Evolutionary conservation across 495 filamentous ascomycete species (phyloP).

Genomic region (Aspergillus indologenus): DNA sequence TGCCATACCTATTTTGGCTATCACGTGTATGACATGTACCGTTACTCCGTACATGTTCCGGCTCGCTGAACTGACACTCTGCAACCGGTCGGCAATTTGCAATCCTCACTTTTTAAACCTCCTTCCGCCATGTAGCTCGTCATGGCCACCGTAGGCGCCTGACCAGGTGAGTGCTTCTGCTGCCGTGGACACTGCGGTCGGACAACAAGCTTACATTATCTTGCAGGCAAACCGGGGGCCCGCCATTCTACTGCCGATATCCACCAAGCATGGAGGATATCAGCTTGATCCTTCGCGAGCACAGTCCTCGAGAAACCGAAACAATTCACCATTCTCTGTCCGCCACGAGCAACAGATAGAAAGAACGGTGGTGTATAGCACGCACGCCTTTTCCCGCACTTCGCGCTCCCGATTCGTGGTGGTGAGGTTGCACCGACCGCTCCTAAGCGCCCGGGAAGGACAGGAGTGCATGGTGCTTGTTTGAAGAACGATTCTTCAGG

Average conservation of each 20-base stretch:
- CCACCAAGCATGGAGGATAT: not conserved
- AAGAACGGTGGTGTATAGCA: not conserved
- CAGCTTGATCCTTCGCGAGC: not conserved
- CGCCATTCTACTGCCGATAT: not conserved
- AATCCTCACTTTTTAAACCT: too few relatives aligned
- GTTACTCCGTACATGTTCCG: too few relatives aligned
- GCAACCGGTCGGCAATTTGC: too few relatives aligned
- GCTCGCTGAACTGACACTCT: too few relatives aligned
- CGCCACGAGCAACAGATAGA: not conserved
- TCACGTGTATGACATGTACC: too few relatives aligned
- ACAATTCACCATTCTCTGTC: not conserved
- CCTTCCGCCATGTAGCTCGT: too few relatives aligned
- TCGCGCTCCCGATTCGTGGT: not conserved
- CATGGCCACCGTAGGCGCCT: too few relatives aligned
- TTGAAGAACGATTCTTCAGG: not conserved
- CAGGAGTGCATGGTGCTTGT: not conserved
- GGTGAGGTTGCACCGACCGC: not conserved
- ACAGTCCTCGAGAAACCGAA: not conserved
- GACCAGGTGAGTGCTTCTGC: too few relatives aligned
- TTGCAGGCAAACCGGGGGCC: not conserved
- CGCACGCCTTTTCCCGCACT: not conserved
- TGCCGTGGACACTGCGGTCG: too few relatives aligned
- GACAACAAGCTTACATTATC: not conserved
- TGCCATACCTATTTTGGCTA: too few relatives aligned
- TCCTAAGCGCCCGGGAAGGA: not conserved